Evolutionary conservation across 768 basidiomycete genomes (phyloP), one percentile per base, ranked within the genome.

Genomic region (Phylloporus sp.): DNA sequence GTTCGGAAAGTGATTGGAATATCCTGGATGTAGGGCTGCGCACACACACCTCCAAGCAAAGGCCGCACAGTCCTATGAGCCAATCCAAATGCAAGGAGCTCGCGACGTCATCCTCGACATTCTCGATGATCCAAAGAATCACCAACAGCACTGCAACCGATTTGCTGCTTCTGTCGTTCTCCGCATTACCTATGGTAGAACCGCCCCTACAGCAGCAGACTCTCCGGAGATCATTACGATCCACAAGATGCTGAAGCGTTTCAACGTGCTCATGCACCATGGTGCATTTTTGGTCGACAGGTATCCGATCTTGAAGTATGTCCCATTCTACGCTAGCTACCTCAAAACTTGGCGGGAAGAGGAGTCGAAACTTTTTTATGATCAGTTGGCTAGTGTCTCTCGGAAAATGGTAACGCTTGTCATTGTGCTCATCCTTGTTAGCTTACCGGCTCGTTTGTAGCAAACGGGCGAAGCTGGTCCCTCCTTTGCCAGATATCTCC

Each of bases 281-380:
- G 72, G 72, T 13, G 60, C 62, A 13, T 46, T 66, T 33, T 40
- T 66, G 14, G 59, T 73, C 17, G 72, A 75, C 33, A 57, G 36
- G 18, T 67, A 60, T 43, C 71, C 73, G 0, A 50, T 69, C 46
- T 51, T 73, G 17, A 63, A 60, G 36, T 78, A 76, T 56, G 59
- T 86, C 18, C 84, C 85, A 2, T 80, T 79, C 18, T 84, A 83
- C 52, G 63, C 80, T 5, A 71, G 73, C n/a, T 74, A 80, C 48
- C 66, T 86, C 9, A 69, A 74, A 44, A 63, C 69, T 4, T 81
- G 79, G 39, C 82, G 84, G 51, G 56, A 54, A 5, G 79, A 82
- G 40, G 82, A 83, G 52, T 67, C 78, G 0, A 63, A 58, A 2
- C 58, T 84, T 9, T 84, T 84, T 66, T 76, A 75, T 48, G 67